Evolutionary conservation across 1,284 basidiomycete species (phyloP).

Genomic region (Cystobasidium slooffiae): DNA sequence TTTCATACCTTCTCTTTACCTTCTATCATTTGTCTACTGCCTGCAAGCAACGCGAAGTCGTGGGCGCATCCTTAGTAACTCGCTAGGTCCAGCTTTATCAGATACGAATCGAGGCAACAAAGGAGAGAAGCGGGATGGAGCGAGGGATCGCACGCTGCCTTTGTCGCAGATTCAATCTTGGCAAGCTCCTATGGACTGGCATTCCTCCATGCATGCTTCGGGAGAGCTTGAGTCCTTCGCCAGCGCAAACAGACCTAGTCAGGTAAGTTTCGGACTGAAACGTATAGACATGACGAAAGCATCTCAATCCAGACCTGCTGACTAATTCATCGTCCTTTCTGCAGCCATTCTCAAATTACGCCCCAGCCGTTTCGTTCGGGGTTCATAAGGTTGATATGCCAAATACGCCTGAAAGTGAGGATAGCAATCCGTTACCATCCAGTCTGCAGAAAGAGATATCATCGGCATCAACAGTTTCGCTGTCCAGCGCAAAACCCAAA

Average conservation of each 20-base stretch:
- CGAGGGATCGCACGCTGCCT: not conserved
- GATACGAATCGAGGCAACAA: not conserved
- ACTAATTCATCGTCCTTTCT: not conserved
- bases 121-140: not conserved
- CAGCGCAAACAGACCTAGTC: not conserved
- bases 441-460: not conserved
- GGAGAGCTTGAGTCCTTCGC: constrained; percentile 5
- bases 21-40: constrained; percentile 36
- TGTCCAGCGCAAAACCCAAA: not conserved
- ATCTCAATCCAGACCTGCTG: not conserved
- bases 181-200: constrained; percentile 16
- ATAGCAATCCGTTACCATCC: not conserved
- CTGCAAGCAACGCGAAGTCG: constrained; percentile 23
- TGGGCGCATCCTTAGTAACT: not conserved
- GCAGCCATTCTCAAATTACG: constrained; percentile 24
- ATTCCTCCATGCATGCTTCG: constrained; percentile 4
- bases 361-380: not conserved
- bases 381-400: not conserved
- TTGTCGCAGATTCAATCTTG: constrained; percentile 1
- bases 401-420: constrained; percentile 2
- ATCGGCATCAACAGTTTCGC: too few relatives aligned
- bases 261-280: not conserved
- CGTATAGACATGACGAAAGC: not conserved
- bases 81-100: not conserved
- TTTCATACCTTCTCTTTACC: constrained; percentile 32